Base-by-base conservation (phyloP, 257 asterid genomes). In the Lithospermum erythrorhizon region DNA sequence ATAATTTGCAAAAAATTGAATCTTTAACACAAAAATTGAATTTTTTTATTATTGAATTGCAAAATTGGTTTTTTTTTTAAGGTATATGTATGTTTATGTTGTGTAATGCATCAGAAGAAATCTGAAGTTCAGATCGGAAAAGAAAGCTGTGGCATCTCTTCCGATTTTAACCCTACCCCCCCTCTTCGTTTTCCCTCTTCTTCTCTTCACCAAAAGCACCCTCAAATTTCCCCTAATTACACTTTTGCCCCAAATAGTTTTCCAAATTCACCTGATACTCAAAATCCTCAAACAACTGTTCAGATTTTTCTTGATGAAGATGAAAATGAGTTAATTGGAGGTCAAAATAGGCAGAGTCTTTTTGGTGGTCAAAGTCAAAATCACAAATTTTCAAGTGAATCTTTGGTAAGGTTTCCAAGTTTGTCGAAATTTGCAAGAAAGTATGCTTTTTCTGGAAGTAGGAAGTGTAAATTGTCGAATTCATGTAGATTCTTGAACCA, bases 111-210 rank as follows among this genome's bases (percentile, higher is more conserved):
- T 90, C 96, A 82, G 85, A 90, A 87, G 63, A 90, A 87, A 87
- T 90, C 96, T 30, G 96, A 90, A 79, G 81, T 80, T 74, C 97
- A 90, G 86, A 90, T 87, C 95, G 96, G 97, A 85, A 90, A 86
- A 79, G 97, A 90, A 90, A 90, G 97, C 95, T 79, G 80, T 53
- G 82, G 97, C 95, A 32, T 90, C 87, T 87, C 97, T 90, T 90
- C 95, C 94, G 97, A 90, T 90, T 90, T 87, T 86, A 81, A 83
- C 78, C 89, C 95, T 0, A 83, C 83, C 61, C 85, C 94, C 19
- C 84, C 83, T 56, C 79, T 79, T 10, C 45, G 45, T 32, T 32
- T 32, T 6, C 45, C 45, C 8, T 41, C 16, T 21, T 64, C 78
- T 52, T 55, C 76, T 53, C 81, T 81, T 16, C 79, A 82, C 66